Conservation (phyloP, 164 flowering plant genomes). For the Stephania yunnanensis region DNA sequence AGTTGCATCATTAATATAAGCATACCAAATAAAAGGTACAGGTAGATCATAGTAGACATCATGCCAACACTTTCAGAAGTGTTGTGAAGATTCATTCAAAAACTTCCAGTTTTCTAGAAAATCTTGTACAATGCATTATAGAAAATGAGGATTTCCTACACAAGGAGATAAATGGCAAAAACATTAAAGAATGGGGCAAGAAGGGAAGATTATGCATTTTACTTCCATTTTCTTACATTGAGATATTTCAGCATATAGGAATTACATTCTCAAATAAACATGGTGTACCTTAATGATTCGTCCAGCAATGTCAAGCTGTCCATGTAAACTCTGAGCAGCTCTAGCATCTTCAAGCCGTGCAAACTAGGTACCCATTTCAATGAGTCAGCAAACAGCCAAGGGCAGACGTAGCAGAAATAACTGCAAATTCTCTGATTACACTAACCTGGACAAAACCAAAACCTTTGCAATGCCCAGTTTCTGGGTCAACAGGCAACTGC, state of each 20-base stretch:
- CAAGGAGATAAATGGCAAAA: too few relatives aligned
- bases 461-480: conserved; percentile 82
- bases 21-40: background rate
- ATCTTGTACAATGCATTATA: too few relatives aligned
- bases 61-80: too few relatives aligned
- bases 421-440: background rate
- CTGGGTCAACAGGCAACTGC: conserved; percentile 76
- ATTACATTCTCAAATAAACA: background rate
- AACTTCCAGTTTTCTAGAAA: too few relatives aligned
- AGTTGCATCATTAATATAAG: background rate
- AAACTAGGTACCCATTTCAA: conserved; percentile 47
- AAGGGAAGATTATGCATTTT: too few relatives aligned
- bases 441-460: conserved; percentile 89
- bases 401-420: background rate
- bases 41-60: too few relatives aligned
- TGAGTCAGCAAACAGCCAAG: conserved; percentile 8
- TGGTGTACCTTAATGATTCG: conserved; percentile 62
- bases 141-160: too few relatives aligned
- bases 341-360: conserved; percentile 93
- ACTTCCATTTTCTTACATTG: too few relatives aligned
- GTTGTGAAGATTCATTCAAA: too few relatives aligned
- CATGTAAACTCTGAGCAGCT: conserved; percentile 79
- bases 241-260: background rate
- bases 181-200: too few relatives aligned
- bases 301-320: conserved; percentile 84